These are phyloP conservation scores for Clarkia xantiana DNA, from an alignment of 345 rosid genomes.

Conservation along the genomic window DNA sequence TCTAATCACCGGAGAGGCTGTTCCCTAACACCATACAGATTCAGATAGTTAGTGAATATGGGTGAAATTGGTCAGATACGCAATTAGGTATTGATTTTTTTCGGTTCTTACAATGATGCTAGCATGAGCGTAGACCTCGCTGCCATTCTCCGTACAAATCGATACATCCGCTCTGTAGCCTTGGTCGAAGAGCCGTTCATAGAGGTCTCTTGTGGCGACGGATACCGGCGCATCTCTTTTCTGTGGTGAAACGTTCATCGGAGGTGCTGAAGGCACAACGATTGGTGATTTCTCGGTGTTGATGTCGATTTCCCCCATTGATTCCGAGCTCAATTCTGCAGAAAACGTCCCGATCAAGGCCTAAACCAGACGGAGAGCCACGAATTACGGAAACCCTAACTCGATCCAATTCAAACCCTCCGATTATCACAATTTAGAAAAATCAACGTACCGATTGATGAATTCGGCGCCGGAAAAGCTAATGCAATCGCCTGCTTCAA, in stretches of 20 bases:
- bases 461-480: too few relatives aligned
- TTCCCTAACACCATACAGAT: conserved; percentile 31
- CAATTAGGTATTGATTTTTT: neutral
- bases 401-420: too few relatives aligned
- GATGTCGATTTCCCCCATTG: conserved; percentile 4
- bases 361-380: fast-evolving
- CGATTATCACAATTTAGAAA: too few relatives aligned
- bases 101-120: conserved; percentile 43
- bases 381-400: neutral
- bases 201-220: conserved; percentile 28
- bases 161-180: conserved; percentile 64
- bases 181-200: conserved; percentile 63
- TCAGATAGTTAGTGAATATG: too few relatives aligned
- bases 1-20: conserved; percentile 64
- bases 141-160: conserved; percentile 37
- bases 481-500: too few relatives aligned
- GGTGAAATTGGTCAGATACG: neutral
- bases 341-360: neutral
- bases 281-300: conserved; percentile 1
- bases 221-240: conserved; percentile 10
- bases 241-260: conserved; percentile 21
- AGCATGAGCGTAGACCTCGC: conserved; percentile 53
- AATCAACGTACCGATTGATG: too few relatives aligned
- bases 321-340: neutral
- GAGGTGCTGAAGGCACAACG: conserved; percentile 34